A percentile compares a stretch with the other conserved stretches of the same genome.
phyloP scores from a whole-genome alignment of 805 yeast genomes.

The Monosporozyma aerobia region DNA sequence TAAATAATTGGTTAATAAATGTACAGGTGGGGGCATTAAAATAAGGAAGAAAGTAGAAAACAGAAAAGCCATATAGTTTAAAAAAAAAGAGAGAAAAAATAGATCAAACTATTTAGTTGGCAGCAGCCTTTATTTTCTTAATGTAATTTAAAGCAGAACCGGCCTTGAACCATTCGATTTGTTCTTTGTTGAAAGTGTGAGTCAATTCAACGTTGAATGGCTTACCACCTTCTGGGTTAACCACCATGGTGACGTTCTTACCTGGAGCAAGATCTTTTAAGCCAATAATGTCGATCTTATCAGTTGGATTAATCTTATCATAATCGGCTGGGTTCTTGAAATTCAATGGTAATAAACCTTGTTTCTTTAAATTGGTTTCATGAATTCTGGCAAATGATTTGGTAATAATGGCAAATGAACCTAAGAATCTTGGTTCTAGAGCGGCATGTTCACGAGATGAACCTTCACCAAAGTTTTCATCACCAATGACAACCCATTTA shows the following conservation, averaged over 20 bases:
- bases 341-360: constrained; percentile 96
- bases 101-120: neutral
- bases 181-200: constrained; percentile 94
- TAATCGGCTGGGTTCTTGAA: constrained; percentile 82
- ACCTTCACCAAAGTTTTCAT: constrained; percentile 99
- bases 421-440: constrained; percentile 97
- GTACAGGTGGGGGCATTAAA: neutral
- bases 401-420: constrained; percentile 96
- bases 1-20: neutral
- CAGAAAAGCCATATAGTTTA: neutral
- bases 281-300: constrained; percentile 81
- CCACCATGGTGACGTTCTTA: constrained; percentile 73
- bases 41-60: neutral
- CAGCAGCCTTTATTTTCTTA: constrained; percentile 9
- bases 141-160: constrained; percentile 96
- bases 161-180: constrained; percentile 97
- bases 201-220: constrained; percentile 87
- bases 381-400: constrained; percentile 98
- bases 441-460: constrained; percentile 99
- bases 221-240: constrained; percentile 59
- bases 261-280: constrained; percentile 85
- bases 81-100: neutral
- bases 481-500: constrained; percentile 97
- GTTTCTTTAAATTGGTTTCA: constrained; percentile 99
- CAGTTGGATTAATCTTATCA: constrained; percentile 87